phyloP scores from a whole-genome alignment of 164 flowering plant genomes.

The Aristolochia contorta region DNA sequence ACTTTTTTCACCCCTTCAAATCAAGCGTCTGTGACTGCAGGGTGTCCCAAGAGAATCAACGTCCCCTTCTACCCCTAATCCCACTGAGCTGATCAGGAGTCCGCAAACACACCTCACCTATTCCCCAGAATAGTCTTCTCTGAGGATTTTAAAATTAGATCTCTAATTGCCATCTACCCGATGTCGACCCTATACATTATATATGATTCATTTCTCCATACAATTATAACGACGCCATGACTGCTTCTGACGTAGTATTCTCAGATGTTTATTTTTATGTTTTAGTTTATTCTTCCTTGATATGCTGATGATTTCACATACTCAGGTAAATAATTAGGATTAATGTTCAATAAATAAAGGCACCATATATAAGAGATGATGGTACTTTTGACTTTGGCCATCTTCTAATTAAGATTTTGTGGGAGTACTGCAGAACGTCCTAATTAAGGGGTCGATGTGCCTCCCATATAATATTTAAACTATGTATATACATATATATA shows the following conservation, averaged over 20 bases:
- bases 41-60: not conserved
- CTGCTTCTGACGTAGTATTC: not conserved
- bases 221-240: not conserved
- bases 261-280: no score
- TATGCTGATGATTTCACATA: not conserved
- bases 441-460: no score
- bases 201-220: not conserved
- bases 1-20: not conserved
- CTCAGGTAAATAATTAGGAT: conserved; percentile 1
- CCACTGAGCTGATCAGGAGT: not conserved
- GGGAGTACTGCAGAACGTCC: not conserved
- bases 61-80: not conserved
- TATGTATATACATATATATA: not conserved
- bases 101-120: not conserved
- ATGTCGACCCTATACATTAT: no score
- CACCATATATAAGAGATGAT: not conserved
- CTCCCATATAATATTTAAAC: not conserved
- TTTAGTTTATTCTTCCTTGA: not conserved
- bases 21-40: not conserved
- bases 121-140: conserved; percentile 1
- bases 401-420: not conserved
- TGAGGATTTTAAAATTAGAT: not conserved
- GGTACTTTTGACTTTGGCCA: not conserved
- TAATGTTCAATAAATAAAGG: not conserved
- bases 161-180: not conserved